Percentiles rank a stretch among this genome's conserved stretches.
Conservation (phyloP, 805 yeast genomes). For the Zygosaccharomyces bailii region DNA sequence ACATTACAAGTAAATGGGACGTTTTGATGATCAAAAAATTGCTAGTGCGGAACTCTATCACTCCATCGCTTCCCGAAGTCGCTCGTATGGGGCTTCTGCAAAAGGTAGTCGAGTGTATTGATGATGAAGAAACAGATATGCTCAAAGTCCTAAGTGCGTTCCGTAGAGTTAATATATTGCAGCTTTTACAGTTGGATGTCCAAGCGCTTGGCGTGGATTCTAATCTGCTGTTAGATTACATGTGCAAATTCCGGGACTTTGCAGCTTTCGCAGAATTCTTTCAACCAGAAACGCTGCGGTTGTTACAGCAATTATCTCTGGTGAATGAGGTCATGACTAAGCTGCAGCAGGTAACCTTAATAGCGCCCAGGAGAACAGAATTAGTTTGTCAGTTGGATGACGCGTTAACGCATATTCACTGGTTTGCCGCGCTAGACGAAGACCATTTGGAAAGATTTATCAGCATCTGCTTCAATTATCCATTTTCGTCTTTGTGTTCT, state of each 20-base stretch:
- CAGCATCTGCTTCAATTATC: slow-evolving; percentile 23
- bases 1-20: slow-evolving; percentile 10
- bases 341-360: slow-evolving; percentile 12
- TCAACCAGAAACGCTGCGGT: slow-evolving; percentile 15
- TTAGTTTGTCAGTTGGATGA: slow-evolving; percentile 15
- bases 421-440: slow-evolving; percentile 13
- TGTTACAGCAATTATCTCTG: slow-evolving; percentile 15
- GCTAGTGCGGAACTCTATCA: slow-evolving; percentile 8
- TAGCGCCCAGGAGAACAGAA: slow-evolving; percentile 2
- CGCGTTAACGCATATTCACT: slow-evolving; percentile 11
- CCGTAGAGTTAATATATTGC: slow-evolving; percentile 34
- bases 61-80: slow-evolving; percentile 2
- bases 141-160: slow-evolving; percentile 28
- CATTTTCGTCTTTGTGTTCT: slow-evolving; percentile 11
- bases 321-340: slow-evolving; percentile 22
- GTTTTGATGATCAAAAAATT: slow-evolving; percentile 17
- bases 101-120: slow-evolving; percentile 22
- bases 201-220: slow-evolving; percentile 11
- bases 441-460: slow-evolving; percentile 23
- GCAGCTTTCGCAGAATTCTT: slow-evolving; percentile 36
- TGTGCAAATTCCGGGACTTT: slow-evolving; percentile 33
- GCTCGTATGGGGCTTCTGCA: slow-evolving; percentile 16
- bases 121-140: slow-evolving; percentile 29
- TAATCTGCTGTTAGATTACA: slow-evolving; percentile 33
- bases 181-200: slow-evolving; percentile 30